Base-by-base conservation (phyloP, 768 basidiomycete species). In the Rhizopogon salebrosus region DNA sequence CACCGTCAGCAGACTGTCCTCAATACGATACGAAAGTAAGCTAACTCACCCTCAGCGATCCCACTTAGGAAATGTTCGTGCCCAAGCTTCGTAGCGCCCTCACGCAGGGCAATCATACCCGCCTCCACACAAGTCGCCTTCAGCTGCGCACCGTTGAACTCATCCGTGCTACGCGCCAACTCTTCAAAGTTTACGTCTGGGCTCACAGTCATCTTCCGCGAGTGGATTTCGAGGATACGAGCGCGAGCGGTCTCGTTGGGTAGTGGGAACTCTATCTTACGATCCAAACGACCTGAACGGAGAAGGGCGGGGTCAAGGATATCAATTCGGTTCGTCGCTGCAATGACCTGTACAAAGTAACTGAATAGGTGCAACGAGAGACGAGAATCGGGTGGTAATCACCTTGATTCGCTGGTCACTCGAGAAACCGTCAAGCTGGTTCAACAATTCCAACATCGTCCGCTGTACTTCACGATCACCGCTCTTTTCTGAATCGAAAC, bases 61-160 rank as follows among this genome's bases (percentile, higher is more conserved):
- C 91, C 92, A 63, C 87, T 91, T 66, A 98, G 73, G 80, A 97
- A 98, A 68, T 98, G 94, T 69, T 99, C 97, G 60, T 98, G 95
- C 26, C 80, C 84, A 52, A 98, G 71, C 68, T 87, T 87, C 14
- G 83, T 83, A 14, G 93, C 92, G 27, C 95, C 95, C 70, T 98
- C 95, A 59, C 97, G 76, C 37, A 98, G 72, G 6, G 95, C 92
- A 63, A 98, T 97, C 97, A 99, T 99, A 54, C 97, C 97, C 37
- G 97, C 97, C 72, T 99, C 97, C 1, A 99, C 97, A 71, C 95
- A 98, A 3, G 97, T 95, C 1, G 95, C 97, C 75, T 98, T 97
- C 62, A 97, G 72, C 68, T 94, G 92, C 6, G 92, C 92, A n/a
- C 85, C 95, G 64, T 98, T 98, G 72, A 99, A 98, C 66, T 99